A percentile compares a stretch with the other conserved stretches of the same genome.
phyloP scores from a whole-genome alignment of 2,329 filamentous ascomycete species.

The Aspergillus piperis region DNA sequence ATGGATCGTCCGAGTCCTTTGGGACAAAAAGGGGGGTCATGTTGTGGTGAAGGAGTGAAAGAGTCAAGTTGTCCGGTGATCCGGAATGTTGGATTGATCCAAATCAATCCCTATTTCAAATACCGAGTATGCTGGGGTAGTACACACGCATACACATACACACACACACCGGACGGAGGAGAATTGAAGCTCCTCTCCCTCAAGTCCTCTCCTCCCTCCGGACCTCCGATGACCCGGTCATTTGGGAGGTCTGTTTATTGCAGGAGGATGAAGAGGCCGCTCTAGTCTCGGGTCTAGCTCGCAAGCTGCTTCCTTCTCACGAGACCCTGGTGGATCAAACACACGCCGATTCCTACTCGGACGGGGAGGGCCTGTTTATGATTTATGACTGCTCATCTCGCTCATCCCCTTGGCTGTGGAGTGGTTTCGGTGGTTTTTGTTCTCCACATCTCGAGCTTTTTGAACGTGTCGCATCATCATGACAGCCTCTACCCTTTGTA shows the following conservation, averaged over 20 bases:
- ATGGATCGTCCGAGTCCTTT: constrained; percentile 7
- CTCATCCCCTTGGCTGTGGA: constrained; percentile 11
- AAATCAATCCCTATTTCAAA: not conserved
- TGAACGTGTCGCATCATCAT: constrained; percentile 18
- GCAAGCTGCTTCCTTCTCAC: constrained; percentile 13
- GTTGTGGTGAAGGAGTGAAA: not conserved
- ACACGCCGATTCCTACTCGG: constrained; percentile 16
- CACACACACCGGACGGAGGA: too few relatives aligned
- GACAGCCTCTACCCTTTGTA: constrained; percentile 6
- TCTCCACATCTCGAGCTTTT: constrained; percentile 13
- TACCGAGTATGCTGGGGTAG: constrained; percentile 3
- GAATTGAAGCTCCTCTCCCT: too few relatives aligned
- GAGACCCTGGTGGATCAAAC: constrained; percentile 19
- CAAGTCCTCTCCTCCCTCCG: not conserved
- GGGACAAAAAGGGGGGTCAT: not conserved
- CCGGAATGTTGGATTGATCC: constrained; percentile 3
- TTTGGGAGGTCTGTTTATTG: not conserved
- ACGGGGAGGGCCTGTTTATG: constrained; percentile 16
- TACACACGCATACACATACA: not conserved
- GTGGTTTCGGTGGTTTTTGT: constrained; percentile 13
- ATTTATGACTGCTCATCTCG: constrained; percentile 21
- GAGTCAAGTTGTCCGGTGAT: not conserved
- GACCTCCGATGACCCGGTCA: not conserved
- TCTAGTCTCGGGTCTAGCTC: not conserved
- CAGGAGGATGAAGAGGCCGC: constrained; percentile 1